Base-by-base conservation (phyloP, 345 rosid genomes). In the Salix arbutifolia region DNA sequence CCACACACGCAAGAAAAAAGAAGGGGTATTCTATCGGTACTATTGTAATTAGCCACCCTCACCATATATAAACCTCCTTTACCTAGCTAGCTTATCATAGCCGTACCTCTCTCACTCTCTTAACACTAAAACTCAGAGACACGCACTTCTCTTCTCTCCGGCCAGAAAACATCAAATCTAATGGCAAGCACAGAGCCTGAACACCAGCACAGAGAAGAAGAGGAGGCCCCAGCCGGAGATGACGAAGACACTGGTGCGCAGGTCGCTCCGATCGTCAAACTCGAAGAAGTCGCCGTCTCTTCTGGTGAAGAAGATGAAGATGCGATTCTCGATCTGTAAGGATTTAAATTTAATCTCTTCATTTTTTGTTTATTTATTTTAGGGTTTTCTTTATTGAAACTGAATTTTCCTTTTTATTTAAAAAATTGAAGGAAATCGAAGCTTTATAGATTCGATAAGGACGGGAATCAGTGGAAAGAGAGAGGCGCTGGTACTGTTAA, bases 181-280 rank as follows among this genome's bases (percentile, higher is more conserved):
- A 92, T 92, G 97, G 89, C 94, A 67, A 87, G 80, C 86, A 83
- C 69, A 28, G 69, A 89, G 33, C 93, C 94, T 56, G 82, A 84
- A 65, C 86, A 23, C 46, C 86, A 82, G 74, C 89, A 73, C 84
- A 81, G 87, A 77, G 98, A 91, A 52, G 93, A 88, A 2, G 97
- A 88, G 70, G 93, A 89, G 19, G 78, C 90, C 1, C 88, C 87
- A 33, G 88, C 92, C 71, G 90, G 80, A 67, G 97, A 94, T 9
- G 98, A 94, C 61, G 98, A 94, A 83, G 98, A 94, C 83, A 92
- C 98, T 66, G 98, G 97, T 11, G 98, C 97, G 80, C 97, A 92
- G 79, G 85, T 94, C 19, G 96, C 97, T 46, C 97, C 98, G 50
- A 88, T 92, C 77, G 88, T 94, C 78, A 85, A 81, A 81, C 93